Percentiles rank a stretch among this genome's conserved stretches.
Conservation (phyloP, 176 grass and related monocot genomes). For the Metroxylon sagu region DNA sequence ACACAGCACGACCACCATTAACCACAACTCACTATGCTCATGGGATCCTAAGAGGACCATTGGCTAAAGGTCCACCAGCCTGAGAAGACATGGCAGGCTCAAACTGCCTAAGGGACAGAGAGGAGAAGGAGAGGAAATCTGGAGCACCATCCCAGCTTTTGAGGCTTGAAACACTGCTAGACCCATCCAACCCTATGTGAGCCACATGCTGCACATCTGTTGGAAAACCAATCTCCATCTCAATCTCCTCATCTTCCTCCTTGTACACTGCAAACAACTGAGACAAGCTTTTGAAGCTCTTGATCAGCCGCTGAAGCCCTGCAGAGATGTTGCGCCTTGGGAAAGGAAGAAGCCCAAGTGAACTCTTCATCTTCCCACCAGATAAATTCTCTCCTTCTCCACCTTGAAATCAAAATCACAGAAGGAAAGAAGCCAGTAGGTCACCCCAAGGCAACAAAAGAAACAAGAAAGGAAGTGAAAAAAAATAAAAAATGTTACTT, state of each 20-base stretch:
- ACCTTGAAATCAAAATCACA: background rate
- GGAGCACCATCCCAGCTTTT: background rate
- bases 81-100: background rate
- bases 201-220: conserved; percentile 9
- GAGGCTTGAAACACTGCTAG: background rate
- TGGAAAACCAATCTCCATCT: conserved; percentile 7
- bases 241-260: conserved; percentile 3
- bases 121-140: background rate
- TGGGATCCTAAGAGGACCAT: conserved; percentile 7
- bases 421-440: no score
- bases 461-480: background rate
- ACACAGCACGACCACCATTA: background rate
- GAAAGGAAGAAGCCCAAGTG: background rate
- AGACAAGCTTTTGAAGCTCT: conserved; percentile 37
- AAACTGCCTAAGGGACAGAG: background rate
- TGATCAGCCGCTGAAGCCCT: conserved; percentile 3
- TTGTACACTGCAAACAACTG: conserved; percentile 6
- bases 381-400: background rate
- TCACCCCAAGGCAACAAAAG: background rate
- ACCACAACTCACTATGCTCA: background rate
- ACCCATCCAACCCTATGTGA: conserved; percentile 1
- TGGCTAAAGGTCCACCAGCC: background rate
- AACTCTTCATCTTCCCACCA: background rate
- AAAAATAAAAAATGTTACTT: no score
- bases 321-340: conserved; percentile 5